Percentiles rank a stretch among this genome's conserved stretches.
These are phyloP conservation scores for Beauveria pseudobassiana DNA, from an alignment of 2,329 filamentous ascomycete genomes.

Conservation along the genomic window DNA sequence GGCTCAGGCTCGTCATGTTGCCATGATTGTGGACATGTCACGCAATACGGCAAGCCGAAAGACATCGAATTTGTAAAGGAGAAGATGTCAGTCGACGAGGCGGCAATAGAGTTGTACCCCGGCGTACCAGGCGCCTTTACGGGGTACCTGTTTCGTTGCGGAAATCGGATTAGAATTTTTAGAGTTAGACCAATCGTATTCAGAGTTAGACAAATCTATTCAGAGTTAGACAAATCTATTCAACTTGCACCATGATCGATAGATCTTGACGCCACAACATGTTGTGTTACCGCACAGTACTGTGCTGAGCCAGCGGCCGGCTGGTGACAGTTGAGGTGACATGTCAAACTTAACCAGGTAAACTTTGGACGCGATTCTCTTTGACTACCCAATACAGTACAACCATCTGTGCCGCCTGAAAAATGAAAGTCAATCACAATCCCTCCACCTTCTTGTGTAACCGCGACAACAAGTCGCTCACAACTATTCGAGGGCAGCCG, in stretches of 20 bases:
- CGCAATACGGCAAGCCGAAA: constrained; percentile 20
- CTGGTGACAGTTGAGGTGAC: background rate
- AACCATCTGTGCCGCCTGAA: background rate
- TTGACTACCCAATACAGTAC: background rate
- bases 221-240: background rate
- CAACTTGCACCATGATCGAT: background rate
- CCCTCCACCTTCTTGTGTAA: constrained; percentile 1
- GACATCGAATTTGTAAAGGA: background rate
- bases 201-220: no score
- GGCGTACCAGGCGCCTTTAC: background rate
- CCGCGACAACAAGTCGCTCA: constrained; percentile 4
- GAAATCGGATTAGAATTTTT: background rate
- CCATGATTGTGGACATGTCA: constrained; percentile 20
- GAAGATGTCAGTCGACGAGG: background rate
- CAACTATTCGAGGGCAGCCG: background rate
- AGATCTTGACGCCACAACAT: background rate
- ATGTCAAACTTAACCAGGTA: background rate
- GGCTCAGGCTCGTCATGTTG: constrained; percentile 24
- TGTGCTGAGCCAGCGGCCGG: constrained; percentile 1
- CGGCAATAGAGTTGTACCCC: background rate
- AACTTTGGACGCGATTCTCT: background rate
- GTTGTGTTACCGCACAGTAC: background rate
- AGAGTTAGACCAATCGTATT: no score
- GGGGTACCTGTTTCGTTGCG: background rate
- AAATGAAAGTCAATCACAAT: background rate